phyloP scores from a whole-genome alignment of 441 rosid genomes.

The Capsella rubella region DNA sequence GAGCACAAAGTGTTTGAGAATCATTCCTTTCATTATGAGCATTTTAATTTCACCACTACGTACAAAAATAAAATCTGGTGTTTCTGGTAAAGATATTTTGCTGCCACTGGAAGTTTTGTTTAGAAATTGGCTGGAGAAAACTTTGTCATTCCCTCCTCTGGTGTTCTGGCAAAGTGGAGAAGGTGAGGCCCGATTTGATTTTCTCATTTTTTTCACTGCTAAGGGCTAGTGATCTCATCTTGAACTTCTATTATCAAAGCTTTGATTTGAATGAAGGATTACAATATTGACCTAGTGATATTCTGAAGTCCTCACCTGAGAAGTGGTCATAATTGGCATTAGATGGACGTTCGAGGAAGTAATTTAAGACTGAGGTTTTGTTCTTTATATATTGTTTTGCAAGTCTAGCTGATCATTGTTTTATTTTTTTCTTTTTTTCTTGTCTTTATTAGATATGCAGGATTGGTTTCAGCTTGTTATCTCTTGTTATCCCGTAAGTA shows the following conservation, averaged over 20 bases:
- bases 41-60: conserved; percentile 62
- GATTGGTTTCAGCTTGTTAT: conserved; percentile 88
- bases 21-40: conserved; percentile 68
- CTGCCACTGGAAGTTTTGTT: conserved; percentile 56
- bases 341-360: conserved; percentile 25
- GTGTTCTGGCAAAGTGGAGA: conserved; percentile 63
- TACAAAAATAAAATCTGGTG: conserved; percentile 49
- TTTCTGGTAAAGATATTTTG: conserved; percentile 41
- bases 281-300: conserved; percentile 20
- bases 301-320: conserved; percentile 11
- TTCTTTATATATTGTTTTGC: conserved; percentile 19
- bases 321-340: conserved; percentile 28
- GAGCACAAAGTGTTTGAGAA: conserved; percentile 71
- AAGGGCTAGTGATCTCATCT: conserved; percentile 26
- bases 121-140: conserved; percentile 77
- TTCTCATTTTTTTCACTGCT: conserved; percentile 11
- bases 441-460: conserved; percentile 65
- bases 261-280: conserved; percentile 21
- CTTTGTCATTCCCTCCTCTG: conserved; percentile 77
- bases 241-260: conserved; percentile 18
- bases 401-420: conserved; percentile 36
- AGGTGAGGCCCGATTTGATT: conserved; percentile 52
- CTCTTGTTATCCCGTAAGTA: conserved; percentile 81
- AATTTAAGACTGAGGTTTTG: conserved; percentile 2
- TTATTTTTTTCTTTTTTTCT: background rate